Evolutionary conservation across 2,329 filamentous ascomycete genomes (phyloP), one percentile per base, ranked within the genome.

Genomic region (Penicillium rolfsii): DNA sequence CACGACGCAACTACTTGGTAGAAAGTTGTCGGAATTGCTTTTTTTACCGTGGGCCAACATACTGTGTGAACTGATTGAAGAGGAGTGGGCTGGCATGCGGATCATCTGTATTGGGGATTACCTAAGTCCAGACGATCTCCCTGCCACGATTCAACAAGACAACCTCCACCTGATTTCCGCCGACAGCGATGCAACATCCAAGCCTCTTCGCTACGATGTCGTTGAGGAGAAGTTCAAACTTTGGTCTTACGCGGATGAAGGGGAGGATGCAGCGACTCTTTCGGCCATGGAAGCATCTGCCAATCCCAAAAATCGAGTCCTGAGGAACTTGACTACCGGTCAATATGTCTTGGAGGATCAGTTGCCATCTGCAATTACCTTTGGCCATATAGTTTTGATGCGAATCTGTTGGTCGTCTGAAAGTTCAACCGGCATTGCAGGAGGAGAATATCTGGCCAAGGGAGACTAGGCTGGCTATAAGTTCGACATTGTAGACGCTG

Each of bases 331-430:
- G n/a, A n/a, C n/a, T n/a, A n/a, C 46, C 46, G 5, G n/a, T n/a
- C 14, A 49, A 49, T 49, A 33, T 33, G 46, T 49, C 24, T 19
- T 49, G 4, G 46, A 33, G n/a, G 14, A 16, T 5, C 1, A 49
- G 12, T 8, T 49, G 14, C 1, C 12, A 33, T 49, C 24, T 49
- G 46, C 1, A 49, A 49, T 49, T 5, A 49, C 46, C 26, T n/a
- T 49, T 11, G 46, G 46, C 9, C 46, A 49, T 33, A 16, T 49
- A 16, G 26, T 49, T 33, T 5, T 49, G 14, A 49, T 49, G 46
- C 46, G 46, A 33, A 49, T 49, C n/a, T 49, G 46, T 33, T 49
- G 26, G 24, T 49, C 46, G 46, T n/a, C 46, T 33, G 24, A 33
- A 7, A 49, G 26, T 33, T 49, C 28, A 19, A 49, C 46, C 14